Evolutionary conservation across 192 early-diverging fungal species (phyloP).

Genomic region (Obelidium mucronatum): DNA sequence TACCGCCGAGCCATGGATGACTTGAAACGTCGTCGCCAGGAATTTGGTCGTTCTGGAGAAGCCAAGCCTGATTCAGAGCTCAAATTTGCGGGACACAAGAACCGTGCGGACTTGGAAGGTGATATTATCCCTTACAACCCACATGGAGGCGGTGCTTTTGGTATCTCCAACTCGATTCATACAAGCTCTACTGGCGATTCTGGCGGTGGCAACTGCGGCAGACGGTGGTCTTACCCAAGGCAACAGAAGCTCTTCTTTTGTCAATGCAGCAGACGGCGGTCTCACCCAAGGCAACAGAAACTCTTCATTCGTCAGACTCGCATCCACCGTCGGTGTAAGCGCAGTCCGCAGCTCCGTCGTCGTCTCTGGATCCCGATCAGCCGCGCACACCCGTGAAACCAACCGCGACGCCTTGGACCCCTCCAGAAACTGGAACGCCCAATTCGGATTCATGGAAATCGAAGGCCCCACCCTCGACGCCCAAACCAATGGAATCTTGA

Average conservation of each 20-base stretch:
- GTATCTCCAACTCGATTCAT: neutral
- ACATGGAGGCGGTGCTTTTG: conserved; percentile 11
- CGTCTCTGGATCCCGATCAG: conserved; percentile 35
- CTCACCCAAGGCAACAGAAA: too few species aligned
- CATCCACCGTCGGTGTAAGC: neutral
- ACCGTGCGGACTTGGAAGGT: conserved; percentile 16
- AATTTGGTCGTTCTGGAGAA: conserved; percentile 19
- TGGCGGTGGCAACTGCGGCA: neutral
- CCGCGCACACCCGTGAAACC: conserved; percentile 20
- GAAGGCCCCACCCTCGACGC: conserved; percentile 41
- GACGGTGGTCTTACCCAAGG: too few species aligned
- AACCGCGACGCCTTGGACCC: conserved; percentile 17
- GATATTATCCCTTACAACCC: conserved; percentile 30
- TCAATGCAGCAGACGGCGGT: too few species aligned
- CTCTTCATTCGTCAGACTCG: neutral
- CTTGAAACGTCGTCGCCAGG: conserved; percentile 19
- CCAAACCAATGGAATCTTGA: conserved; percentile 42
- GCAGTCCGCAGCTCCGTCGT: neutral
- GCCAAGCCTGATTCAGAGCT: neutral
- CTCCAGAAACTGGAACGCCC: conserved; percentile 28
- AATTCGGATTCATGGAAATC: conserved; percentile 49
- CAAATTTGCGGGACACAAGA: neutral
- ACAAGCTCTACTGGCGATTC: neutral
- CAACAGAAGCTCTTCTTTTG: neutral
- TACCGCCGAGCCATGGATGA: conserved; percentile 36